A percentile compares a stretch with the other conserved stretches of the same genome.
These are phyloP conservation scores for Salvia hispanica DNA, from an alignment of 257 asterid species.

Conservation along the genomic window DNA sequence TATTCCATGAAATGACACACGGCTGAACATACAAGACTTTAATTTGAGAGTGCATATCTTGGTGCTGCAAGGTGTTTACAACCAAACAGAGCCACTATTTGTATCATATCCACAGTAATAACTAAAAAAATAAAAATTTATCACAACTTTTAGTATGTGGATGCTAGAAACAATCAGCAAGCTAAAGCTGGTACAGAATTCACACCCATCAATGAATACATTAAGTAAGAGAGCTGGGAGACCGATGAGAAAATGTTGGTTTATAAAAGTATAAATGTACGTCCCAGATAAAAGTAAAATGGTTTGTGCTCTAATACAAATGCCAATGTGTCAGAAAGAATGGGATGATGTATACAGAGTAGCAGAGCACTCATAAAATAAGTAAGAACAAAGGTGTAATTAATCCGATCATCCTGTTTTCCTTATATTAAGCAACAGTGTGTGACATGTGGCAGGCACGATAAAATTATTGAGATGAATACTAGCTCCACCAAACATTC, in stretches of 20 bases:
- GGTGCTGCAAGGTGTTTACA: background rate
- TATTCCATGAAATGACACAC: background rate
- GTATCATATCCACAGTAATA: background rate
- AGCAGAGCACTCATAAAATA: constrained; percentile 14
- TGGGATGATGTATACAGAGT: constrained; percentile 12
- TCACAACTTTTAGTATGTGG: background rate
- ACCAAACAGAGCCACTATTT: background rate
- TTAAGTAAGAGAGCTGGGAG: constrained; percentile 10
- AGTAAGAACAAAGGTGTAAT: background rate
- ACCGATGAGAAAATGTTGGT: constrained; percentile 8
- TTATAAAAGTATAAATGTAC: background rate
- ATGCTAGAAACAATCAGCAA: constrained; percentile 5
- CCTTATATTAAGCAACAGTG: constrained; percentile 2
- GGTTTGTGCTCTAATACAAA: background rate
- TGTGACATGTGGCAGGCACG: background rate
- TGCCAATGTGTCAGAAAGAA: background rate
- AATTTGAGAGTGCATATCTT: background rate
- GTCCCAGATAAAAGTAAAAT: background rate
- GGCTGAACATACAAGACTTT: constrained; percentile 1
- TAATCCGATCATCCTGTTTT: background rate
- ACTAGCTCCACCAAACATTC: constrained; percentile 1
- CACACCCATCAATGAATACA: constrained; percentile 3
- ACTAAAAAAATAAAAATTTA: background rate
- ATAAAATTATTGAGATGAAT: background rate
- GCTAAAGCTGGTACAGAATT: background rate